These are phyloP conservation scores for Marasmius oreades DNA, from an alignment of 1,284 basidiomycete species.

Conservation along the genomic window DNA sequence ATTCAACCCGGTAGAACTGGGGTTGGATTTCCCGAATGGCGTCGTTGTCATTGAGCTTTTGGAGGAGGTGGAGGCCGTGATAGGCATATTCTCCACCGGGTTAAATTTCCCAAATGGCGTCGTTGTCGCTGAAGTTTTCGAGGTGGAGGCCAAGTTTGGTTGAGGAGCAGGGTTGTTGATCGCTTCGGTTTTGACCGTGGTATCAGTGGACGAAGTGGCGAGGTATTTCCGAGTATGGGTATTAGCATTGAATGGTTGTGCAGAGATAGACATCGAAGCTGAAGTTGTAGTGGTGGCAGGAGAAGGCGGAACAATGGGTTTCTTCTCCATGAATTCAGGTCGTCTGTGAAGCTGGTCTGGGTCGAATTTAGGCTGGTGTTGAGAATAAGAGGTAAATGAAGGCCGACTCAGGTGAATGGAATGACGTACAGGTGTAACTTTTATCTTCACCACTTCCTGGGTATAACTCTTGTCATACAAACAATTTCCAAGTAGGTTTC, in stretches of 20 bases:
- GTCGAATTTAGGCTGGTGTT: slow-evolving; percentile 72
- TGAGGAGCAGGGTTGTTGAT: background rate
- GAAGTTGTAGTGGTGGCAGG: slow-evolving; percentile 5
- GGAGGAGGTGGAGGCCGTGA: slow-evolving; percentile 17
- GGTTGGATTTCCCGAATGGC: slow-evolving; percentile 8
- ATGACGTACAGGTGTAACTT: slow-evolving; percentile 69
- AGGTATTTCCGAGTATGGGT: background rate
- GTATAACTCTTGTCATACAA: slow-evolving; percentile 91
- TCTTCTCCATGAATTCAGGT: slow-evolving; percentile 64
- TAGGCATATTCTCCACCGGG: slow-evolving; percentile 22
- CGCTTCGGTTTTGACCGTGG: slow-evolving; percentile 4
- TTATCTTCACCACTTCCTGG: slow-evolving; percentile 83
- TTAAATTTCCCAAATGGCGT: slow-evolving; percentile 20
- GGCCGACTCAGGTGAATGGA: slow-evolving; percentile 1
- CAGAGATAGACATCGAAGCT: background rate
- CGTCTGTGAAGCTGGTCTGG: slow-evolving; percentile 69
- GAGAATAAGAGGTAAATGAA: background rate
- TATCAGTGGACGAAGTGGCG: slow-evolving; percentile 4
- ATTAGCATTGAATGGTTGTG: slow-evolving; percentile 2
- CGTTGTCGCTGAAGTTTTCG: slow-evolving; percentile 2
- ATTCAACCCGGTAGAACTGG: slow-evolving; percentile 11
- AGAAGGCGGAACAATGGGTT: slow-evolving; percentile 20
- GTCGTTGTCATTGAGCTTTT: slow-evolving; percentile 1
- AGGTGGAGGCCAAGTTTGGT: background rate
- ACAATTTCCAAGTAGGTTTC: slow-evolving; percentile 93